Evolutionary conservation across 164 flowering plant genomes (phyloP), one percentile per base, ranked within the genome.

Genomic region (Brasenia schreberi): DNA sequence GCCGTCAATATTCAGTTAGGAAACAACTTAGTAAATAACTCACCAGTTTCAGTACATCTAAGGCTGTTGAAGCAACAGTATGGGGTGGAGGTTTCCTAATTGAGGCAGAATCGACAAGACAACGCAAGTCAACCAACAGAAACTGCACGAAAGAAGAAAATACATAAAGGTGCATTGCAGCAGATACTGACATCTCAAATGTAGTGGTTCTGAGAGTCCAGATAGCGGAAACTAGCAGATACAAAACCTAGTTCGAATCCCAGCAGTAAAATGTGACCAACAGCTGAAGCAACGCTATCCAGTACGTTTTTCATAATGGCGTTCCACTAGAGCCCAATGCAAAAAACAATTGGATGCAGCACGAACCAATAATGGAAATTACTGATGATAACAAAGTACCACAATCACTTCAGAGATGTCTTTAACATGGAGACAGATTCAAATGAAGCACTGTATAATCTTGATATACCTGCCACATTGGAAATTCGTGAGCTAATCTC

Each of bases 31-130:
- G 59, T 56, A 56, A 69, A 68, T 4, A 63, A 79, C 95, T 10
- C 69, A 93, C 98, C 18, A 90, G 92, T 74, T 90, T 89, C 68
- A 94, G 75, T 69, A 94, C 93, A 76, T 94, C 98, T 68, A 80
- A 81, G 67, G 97, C 98, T 58, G 98, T 82, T 66, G 97, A 78
- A 18, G 97, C 85, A 82, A 94, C 95, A 66, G 90, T 84, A 74
- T 90, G 87, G 9, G 98, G 91, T 0, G 77, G 78, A 64, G 76
- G 77, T 76, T 85, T 94, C 73, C 77, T 78, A 23, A 81, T 76
- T 59, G 83, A 79, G 69, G 97, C 81, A 18, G 98, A 94, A 75
- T 94, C 98, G 58, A 97, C 98, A 82, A 90, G 98, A 73, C 98
- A 94, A 53, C 97, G 88, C 77, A 94, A 72, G 76, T 94, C 98